phyloP scores from a whole-genome alignment of 768 basidiomycete genomes.

The Imleria badia region DNA sequence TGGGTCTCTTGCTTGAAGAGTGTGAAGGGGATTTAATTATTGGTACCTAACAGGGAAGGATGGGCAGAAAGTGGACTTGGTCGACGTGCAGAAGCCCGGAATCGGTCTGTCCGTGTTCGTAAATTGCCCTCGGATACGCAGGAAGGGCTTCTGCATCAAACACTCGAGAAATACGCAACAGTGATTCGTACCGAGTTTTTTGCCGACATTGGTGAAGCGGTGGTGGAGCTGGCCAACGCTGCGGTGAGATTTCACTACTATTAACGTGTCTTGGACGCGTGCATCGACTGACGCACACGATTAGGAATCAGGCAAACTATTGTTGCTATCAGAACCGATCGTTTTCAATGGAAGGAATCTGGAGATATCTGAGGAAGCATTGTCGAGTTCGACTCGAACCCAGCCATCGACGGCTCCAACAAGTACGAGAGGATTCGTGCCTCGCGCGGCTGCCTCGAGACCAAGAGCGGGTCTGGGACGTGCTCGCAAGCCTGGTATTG shows the following conservation, averaged over 20 bases:
- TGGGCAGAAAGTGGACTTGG: slow-evolving; percentile 58
- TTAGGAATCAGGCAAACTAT: slow-evolving; percentile 81
- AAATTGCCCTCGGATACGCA: slow-evolving; percentile 77
- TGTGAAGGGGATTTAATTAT: neutral
- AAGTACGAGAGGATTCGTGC: slow-evolving; percentile 53
- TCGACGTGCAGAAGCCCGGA: slow-evolving; percentile 54
- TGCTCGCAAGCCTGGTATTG: slow-evolving; percentile 40
- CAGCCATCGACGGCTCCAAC: slow-evolving; percentile 36
- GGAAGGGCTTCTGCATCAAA: slow-evolving; percentile 91
- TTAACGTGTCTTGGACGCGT: neutral
- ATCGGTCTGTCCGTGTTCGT: slow-evolving; percentile 72
- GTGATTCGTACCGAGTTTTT: slow-evolving; percentile 80
- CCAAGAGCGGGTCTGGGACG: slow-evolving; percentile 73
- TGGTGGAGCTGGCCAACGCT: slow-evolving; percentile 63
- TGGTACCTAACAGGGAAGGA: slow-evolving; percentile 33
- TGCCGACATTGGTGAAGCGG: slow-evolving; percentile 54
- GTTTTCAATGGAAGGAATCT: slow-evolving; percentile 64
- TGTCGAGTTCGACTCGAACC: slow-evolving; percentile 30
- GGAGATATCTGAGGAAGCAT: slow-evolving; percentile 55
- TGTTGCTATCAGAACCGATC: slow-evolving; percentile 72
- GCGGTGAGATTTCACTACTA: slow-evolving; percentile 46
- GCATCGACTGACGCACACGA: neutral
- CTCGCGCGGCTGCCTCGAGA: slow-evolving; percentile 60
- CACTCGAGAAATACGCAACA: slow-evolving; percentile 70
- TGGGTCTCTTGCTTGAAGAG: slow-evolving; percentile 29